Evolutionary conservation across 1,284 basidiomycete species (phyloP).

Genomic region (Rhodotorula sp.): DNA sequence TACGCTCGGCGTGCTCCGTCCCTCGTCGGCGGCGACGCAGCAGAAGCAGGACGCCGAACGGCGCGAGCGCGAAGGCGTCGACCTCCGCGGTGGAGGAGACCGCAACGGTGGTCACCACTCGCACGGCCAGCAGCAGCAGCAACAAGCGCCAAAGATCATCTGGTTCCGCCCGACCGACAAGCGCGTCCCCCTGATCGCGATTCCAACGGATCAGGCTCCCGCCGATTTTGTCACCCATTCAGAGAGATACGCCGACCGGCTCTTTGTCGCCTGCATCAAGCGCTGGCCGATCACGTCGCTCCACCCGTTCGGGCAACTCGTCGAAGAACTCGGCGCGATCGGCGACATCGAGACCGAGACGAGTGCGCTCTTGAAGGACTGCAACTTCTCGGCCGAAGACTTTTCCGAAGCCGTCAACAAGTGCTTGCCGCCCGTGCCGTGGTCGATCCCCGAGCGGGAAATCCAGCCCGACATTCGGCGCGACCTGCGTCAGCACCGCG

Average conservation of each 20-base stretch:
- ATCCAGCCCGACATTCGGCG: conserved; percentile 56
- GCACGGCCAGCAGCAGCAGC: conserved; percentile 58
- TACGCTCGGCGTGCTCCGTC: conserved; percentile 89
- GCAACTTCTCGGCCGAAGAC: conserved; percentile 59
- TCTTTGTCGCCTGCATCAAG: conserved; percentile 98
- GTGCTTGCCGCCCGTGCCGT: conserved; percentile 89
- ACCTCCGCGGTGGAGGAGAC: conserved; percentile 54
- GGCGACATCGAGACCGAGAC: conserved; percentile 98
- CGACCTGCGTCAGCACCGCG: conserved; percentile 77
- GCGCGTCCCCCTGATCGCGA: conserved; percentile 96
- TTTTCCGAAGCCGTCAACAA: conserved; percentile 73
- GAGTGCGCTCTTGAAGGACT: conserved; percentile 93
- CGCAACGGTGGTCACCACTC: conserved; percentile 10
- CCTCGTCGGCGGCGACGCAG: conserved; percentile 96
- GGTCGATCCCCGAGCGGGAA: conserved; percentile 82
- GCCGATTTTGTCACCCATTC: conserved; percentile 93
- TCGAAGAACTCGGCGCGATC: conserved; percentile 97
- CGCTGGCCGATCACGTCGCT: conserved; percentile 73
- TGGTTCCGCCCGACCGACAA: conserved; percentile 99
- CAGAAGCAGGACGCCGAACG: conserved; percentile 99
- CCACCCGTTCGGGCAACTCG: conserved; percentile 97
- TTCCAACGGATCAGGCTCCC: conserved; percentile 94
- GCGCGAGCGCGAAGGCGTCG: conserved; percentile 83
- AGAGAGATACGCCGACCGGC: conserved; percentile 80
- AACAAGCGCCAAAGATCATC: conserved; percentile 91